phyloP scores from a whole-genome alignment of 108 stramenopile species.

The Poteriospumella lacustris region DNA sequence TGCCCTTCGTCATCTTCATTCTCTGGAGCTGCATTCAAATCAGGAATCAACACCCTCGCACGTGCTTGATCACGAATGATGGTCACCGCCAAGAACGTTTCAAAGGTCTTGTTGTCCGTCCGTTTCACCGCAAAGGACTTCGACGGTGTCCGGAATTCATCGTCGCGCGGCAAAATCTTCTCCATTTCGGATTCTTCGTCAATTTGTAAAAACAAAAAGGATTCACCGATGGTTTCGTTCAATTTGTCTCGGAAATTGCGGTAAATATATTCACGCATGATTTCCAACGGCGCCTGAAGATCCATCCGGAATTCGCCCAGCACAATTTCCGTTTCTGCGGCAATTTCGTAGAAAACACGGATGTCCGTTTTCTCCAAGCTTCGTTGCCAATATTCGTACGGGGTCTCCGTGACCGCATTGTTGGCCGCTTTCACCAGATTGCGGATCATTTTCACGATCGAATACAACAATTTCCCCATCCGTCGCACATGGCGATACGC shows the following conservation, averaged over 20 bases:
- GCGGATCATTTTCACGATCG: background rate
- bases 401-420: background rate
- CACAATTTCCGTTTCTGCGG: background rate
- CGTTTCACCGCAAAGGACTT: background rate
- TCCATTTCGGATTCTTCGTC: background rate
- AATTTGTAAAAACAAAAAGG: background rate
- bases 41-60: slow-evolving; percentile 12
- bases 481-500: background rate
- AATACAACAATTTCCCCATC: background rate
- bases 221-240: slow-evolving; percentile 14
- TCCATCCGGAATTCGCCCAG: background rate
- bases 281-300: background rate
- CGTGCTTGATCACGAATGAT: background rate
- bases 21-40: background rate
- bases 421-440: background rate
- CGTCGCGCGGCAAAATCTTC: background rate
- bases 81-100: background rate
- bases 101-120: background rate
- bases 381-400: slow-evolving; percentile 10
- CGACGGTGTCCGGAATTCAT: background rate
- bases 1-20: background rate
- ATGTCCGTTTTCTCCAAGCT: background rate
- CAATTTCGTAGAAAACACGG: background rate
- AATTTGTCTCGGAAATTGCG: background rate
- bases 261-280: slow-evolving; percentile 10